Evolutionary conservation across 768 basidiomycete species (phyloP).

Genomic region (Coprinellus aureogranulatus): DNA sequence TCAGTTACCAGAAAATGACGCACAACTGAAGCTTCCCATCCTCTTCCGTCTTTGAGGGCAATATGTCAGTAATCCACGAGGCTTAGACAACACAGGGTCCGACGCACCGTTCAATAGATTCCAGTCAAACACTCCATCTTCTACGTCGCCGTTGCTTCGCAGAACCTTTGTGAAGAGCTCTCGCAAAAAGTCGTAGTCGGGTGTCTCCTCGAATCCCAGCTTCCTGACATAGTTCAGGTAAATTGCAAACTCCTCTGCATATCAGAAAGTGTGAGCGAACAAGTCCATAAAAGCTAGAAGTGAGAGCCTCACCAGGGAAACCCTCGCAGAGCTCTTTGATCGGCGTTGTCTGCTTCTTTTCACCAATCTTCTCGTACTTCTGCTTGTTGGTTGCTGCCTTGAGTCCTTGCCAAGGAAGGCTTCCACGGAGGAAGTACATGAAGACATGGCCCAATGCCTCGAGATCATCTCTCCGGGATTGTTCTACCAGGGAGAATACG

Average conservation of each 20-base stretch:
- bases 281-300: neutral
- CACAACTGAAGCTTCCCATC: conserved; percentile 86
- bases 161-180: conserved; percentile 93
- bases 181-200: conserved; percentile 96
- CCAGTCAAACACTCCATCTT: conserved; percentile 97
- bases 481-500: conserved; percentile 45
- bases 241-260: conserved; percentile 92
- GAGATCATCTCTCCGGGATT: conserved; percentile 92
- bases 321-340: conserved; percentile 97
- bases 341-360: conserved; percentile 98
- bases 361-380: conserved; percentile 99
- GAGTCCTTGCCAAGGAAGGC: conserved; percentile 97
- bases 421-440: conserved; percentile 98
- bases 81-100: neutral
- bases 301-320: conserved; percentile 71
- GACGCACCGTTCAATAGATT: conserved; percentile 78
- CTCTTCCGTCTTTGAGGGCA: conserved; percentile 67
- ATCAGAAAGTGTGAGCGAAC: conserved; percentile 5
- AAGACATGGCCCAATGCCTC: conserved; percentile 99
- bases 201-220: conserved; percentile 97
- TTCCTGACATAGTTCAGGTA: conserved; percentile 99
- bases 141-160: conserved; percentile 85
- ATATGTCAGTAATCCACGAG: conserved; percentile 4
- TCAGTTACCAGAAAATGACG: conserved; percentile 24
- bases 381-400: conserved; percentile 99